phyloP scores from a whole-genome alignment of 345 rosid genomes.

The Moricandia arvensis region DNA sequence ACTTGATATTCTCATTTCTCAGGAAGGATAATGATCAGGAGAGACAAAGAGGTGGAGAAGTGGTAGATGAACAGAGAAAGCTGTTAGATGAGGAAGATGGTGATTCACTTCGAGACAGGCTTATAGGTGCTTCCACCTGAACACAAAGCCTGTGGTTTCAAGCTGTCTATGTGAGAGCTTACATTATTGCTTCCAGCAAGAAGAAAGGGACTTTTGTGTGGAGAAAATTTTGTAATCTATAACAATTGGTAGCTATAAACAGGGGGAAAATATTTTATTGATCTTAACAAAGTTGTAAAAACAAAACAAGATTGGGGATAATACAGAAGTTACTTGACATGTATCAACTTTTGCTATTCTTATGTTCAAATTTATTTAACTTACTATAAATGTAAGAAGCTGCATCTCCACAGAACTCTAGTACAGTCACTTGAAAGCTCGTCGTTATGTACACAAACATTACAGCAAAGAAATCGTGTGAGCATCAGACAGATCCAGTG shows the following conservation, averaged over 20 bases:
- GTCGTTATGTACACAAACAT: slow-evolving; percentile 33
- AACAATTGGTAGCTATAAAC: not conserved
- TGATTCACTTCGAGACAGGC: not conserved
- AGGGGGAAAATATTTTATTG: not conserved
- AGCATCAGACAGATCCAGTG: slow-evolving; percentile 28
- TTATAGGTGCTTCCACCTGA: not conserved
- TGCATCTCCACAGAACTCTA: slow-evolving; percentile 21
- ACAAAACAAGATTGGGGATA: no score
- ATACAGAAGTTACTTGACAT: slow-evolving; percentile 25
- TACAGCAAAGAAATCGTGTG: slow-evolving; percentile 27
- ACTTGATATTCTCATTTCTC: not conserved
- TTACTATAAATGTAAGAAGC: slow-evolving; percentile 24
- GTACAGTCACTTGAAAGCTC: slow-evolving; percentile 24
- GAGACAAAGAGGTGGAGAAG: not conserved
- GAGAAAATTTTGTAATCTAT: not conserved
- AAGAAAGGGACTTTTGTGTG: not conserved
- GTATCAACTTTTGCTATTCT: slow-evolving; percentile 35
- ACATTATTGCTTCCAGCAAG: not conserved
- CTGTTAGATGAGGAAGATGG: slow-evolving; percentile 39
- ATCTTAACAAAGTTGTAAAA: no score
- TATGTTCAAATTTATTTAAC: not conserved
- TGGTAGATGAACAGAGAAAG: slow-evolving; percentile 38
- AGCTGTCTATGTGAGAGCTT: not conserved
- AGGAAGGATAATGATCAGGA: slow-evolving; percentile 21
- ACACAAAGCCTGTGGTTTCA: not conserved